Evolutionary conservation across 2,329 filamentous ascomycete genomes (phyloP), one percentile per base, ranked within the genome.

Genomic region (Colletotrichum somersetense): DNA sequence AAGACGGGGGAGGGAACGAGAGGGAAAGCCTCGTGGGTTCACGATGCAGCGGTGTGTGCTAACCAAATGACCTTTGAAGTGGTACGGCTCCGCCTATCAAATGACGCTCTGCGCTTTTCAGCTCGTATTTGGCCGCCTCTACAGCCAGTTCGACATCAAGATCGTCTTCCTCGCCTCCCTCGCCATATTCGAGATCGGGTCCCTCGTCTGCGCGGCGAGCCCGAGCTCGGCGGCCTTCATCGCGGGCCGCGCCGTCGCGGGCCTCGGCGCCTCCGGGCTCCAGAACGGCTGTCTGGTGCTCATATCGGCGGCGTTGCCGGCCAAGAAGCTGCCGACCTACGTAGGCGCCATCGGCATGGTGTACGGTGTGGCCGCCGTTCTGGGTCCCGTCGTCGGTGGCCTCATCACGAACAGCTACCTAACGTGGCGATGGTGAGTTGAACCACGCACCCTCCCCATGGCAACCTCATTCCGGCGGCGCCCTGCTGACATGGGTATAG

Each of bases 221-320:
- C 79, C 81, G 0, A 79, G 73, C 1, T 83, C 82, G 0, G 75
- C 78, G 1, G 71, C 77, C 26, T 80, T 83, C 35, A 81, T 83
- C 35, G 73, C 82, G 20, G 82, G 82, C 1, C 80, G 82, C 0
- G 81, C 81, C 3, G 71, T 83, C 5, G 79, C 77, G 8, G 82
- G 82, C 16, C 70, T 82, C 8, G 81, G 81, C 0, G 79, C 76
- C 5, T 80, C 77, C 0, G 81, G 82, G 4, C 58, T 71, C 6
- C 68, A 71, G 30, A 33, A 57, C 16, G 68, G 68, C 65, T 62
- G 68, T 35, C 40, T 71, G 3, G 68, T 71, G 8, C 68, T 71
- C 42, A 71, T 71, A 18, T 71, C 68, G 11, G 64, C 68, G 8
- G 46, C 65, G 7, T 50, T 71, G 6, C 68, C 68, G 5, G 33